phyloP scores from a whole-genome alignment of 805 yeast species.

The Candida vaughaniae region DNA sequence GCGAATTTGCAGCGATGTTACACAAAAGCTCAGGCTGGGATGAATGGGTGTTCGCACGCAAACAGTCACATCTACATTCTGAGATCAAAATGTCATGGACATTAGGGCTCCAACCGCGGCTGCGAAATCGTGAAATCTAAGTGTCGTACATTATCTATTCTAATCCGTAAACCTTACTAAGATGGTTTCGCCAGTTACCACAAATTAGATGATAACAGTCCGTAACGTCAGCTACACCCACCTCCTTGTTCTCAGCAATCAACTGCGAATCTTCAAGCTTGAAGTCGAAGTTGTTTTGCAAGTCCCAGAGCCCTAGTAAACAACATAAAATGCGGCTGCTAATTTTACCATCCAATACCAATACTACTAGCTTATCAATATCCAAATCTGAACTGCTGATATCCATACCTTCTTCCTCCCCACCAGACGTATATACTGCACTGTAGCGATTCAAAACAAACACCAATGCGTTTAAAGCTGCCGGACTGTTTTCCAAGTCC shows the following conservation, averaged over 20 bases:
- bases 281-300: slow-evolving; percentile 18
- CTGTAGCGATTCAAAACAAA: slow-evolving; percentile 8
- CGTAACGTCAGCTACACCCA: not conserved
- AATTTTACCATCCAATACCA: slow-evolving; percentile 19
- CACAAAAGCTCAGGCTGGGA: slow-evolving; percentile 6
- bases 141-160: too few relatives aligned
- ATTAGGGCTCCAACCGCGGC: too few relatives aligned
- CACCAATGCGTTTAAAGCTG: slow-evolving; percentile 1
- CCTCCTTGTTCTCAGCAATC: not conserved
- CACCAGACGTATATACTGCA: slow-evolving; percentile 6
- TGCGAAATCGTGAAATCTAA: too few relatives aligned
- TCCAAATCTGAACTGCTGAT: slow-evolving; percentile 7
- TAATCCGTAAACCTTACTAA: slow-evolving; percentile 34
- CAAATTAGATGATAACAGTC: not conserved
- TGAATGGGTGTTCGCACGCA: not conserved
- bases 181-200: slow-evolving; percentile 24
- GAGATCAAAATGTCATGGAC: too few relatives aligned
- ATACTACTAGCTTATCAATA: slow-evolving; percentile 14
- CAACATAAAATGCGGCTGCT: slow-evolving; percentile 34
- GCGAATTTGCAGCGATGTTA: slow-evolving; percentile 4
- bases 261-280: slow-evolving; percentile 6
- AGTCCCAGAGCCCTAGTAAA: slow-evolving; percentile 36
- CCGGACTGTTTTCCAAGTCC: not conserved
- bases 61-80: slow-evolving; percentile 2
- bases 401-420: not conserved